These are phyloP conservation scores for Acorus calamus DNA, from an alignment of 106 monocot species.

Conservation along the genomic window DNA sequence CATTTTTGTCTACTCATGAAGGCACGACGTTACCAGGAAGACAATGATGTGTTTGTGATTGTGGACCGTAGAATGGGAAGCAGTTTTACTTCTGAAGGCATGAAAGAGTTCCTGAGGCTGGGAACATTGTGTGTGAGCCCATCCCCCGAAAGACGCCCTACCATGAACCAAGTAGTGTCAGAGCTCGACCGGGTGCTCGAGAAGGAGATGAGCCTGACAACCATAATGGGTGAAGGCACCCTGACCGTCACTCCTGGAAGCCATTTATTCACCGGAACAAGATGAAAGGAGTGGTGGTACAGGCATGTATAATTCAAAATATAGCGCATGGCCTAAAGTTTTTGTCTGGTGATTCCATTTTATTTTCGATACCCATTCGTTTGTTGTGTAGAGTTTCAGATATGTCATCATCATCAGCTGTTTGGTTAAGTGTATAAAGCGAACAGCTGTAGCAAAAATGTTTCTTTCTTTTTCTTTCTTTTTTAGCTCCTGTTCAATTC, in stretches of 20 bases:
- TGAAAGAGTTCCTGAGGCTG: conserved; percentile 60
- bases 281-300: too few relatives aligned
- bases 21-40: conserved; percentile 57
- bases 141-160: conserved; percentile 33
- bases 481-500: too few relatives aligned
- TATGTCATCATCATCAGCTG: too few relatives aligned
- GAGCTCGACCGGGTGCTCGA: conserved; percentile 71
- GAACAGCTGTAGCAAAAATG: too few relatives aligned
- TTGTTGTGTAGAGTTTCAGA: too few relatives aligned
- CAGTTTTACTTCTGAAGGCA: conserved; percentile 61
- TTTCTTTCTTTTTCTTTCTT: too few relatives aligned
- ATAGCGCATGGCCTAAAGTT: too few relatives aligned
- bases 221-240: conserved; percentile 76
- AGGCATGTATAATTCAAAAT: too few relatives aligned
- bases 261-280: conserved; percentile 44
- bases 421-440: too few relatives aligned
- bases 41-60: conserved; percentile 24
- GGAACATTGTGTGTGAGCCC: conserved; percentile 51
- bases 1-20: conserved; percentile 18
- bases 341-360: too few relatives aligned
- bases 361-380: too few relatives aligned
- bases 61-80: conserved; percentile 62
- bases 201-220: conserved; percentile 75
- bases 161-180: conserved; percentile 44
- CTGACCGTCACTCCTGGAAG: conserved; percentile 75